These are phyloP conservation scores for Saturnispora besseyi DNA, from an alignment of 805 yeast species.

Conservation along the genomic window DNA sequence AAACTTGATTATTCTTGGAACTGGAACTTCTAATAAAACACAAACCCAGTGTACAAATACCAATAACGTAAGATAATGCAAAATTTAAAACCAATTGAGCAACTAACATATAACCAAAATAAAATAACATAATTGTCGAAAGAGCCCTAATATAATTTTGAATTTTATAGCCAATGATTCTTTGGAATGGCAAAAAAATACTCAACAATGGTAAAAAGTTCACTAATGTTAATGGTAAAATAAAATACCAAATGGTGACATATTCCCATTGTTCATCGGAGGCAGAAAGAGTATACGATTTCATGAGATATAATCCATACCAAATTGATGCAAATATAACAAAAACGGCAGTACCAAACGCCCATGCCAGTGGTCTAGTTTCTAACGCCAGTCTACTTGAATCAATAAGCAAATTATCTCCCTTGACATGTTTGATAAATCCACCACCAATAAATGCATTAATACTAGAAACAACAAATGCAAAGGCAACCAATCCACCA, in stretches of 20 bases:
- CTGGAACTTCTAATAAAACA: conserved; percentile 43
- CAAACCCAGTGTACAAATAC: conserved; percentile 67
- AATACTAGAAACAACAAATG: conserved; percentile 62
- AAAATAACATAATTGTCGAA: conserved; percentile 34
- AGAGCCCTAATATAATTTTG: conserved; percentile 20
- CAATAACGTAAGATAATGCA: conserved; percentile 65
- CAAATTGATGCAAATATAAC: conserved; percentile 15
- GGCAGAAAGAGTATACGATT: neutral
- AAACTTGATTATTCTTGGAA: neutral
- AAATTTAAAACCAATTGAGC: conserved; percentile 77
- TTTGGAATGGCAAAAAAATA: neutral
- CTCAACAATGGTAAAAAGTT: conserved; percentile 7
- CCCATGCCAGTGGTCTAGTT: conserved; percentile 21
- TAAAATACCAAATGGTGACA: conserved; percentile 9
- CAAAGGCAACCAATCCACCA: conserved; percentile 60
- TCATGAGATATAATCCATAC: conserved; percentile 20
- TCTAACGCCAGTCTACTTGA: conserved; percentile 14
- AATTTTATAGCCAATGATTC: conserved; percentile 1
- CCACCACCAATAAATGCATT: conserved; percentile 42
- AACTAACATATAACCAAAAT: conserved; percentile 59
- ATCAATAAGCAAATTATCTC: neutral
- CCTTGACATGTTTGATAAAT: conserved; percentile 18
- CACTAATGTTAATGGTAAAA: conserved; percentile 15
- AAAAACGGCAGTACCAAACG: conserved; percentile 26
- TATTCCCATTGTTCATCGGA: neutral